phyloP scores from a whole-genome alignment of 306 rosid genomes.

The Nissolia schottii region DNA sequence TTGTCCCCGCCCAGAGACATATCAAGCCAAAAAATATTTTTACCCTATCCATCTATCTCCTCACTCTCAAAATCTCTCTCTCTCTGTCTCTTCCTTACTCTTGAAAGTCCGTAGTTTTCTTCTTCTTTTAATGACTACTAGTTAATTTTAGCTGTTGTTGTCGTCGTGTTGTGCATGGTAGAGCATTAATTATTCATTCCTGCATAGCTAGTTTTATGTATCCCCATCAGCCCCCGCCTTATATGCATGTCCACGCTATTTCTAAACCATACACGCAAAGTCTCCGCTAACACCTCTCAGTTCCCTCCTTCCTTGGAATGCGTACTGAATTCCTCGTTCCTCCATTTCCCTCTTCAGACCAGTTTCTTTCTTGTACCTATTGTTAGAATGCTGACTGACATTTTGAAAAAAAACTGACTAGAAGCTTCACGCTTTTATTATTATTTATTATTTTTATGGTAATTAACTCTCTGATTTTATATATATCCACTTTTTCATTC shows the following conservation, averaged over 20 bases:
- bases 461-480: background rate
- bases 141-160: too few relatives aligned
- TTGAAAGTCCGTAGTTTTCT: background rate
- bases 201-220: too few relatives aligned
- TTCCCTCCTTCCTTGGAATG: constrained; percentile 25
- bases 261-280: constrained; percentile 30
- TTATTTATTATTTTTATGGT: too few relatives aligned
- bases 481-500: too few relatives aligned
- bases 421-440: background rate
- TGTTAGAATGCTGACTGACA: background rate
- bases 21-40: constrained; percentile 24
- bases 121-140: background rate
- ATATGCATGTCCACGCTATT: constrained; percentile 7
- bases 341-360: background rate
- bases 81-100: background rate
- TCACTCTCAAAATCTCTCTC: background rate
- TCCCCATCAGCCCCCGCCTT: background rate
- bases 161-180: constrained; percentile 15
- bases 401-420: background rate
- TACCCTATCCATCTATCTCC: constrained; percentile 23
- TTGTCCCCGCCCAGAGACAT: constrained; percentile 33
- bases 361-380: background rate
- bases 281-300: constrained; percentile 9
- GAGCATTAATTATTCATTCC: background rate
- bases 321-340: constrained; percentile 39